These are phyloP conservation scores for Cladobotryum mycophilum DNA, from an alignment of 2,329 filamentous ascomycete genomes.

Conservation along the genomic window DNA sequence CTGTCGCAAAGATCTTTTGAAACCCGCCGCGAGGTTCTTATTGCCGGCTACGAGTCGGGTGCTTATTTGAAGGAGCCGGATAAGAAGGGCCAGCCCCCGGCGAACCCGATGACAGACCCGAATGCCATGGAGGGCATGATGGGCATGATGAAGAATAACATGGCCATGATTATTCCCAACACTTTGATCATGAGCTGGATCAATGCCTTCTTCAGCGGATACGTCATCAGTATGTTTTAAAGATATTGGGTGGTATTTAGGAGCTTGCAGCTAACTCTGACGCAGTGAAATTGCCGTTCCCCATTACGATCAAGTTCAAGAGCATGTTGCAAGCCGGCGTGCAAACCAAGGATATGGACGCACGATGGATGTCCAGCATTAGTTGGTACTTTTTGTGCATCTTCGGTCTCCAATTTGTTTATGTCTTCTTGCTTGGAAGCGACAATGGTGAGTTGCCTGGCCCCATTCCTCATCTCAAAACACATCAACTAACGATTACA, in stretches of 20 bases:
- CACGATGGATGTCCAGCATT: slow-evolving; percentile 96
- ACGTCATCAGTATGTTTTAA: slow-evolving; percentile 79
- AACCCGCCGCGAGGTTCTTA: slow-evolving; percentile 71
- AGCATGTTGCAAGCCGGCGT: slow-evolving; percentile 98
- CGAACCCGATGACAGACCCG: slow-evolving; percentile 93
- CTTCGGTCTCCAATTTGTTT: slow-evolving; percentile 93
- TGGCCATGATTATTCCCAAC: slow-evolving; percentile 99
- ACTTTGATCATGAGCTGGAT: slow-evolving; percentile 99
- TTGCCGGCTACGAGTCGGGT: slow-evolving; percentile 76
- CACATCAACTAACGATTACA: not conserved
- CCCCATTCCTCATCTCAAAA: not conserved
- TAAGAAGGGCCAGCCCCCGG: slow-evolving; percentile 74
- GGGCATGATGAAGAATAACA: slow-evolving; percentile 99
- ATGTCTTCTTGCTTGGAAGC: slow-evolving; percentile 91
- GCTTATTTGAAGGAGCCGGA: slow-evolving; percentile 87
- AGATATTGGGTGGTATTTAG: not conserved
- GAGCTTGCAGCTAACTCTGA: slow-evolving; percentile 15
- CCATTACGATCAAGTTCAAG: slow-evolving; percentile 97
- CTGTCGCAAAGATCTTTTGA: slow-evolving; percentile 75
- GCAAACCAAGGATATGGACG: slow-evolving; percentile 90
- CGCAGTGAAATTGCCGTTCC: slow-evolving; percentile 89
- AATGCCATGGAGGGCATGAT: slow-evolving; percentile 99
- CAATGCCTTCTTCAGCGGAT: slow-evolving; percentile 97
- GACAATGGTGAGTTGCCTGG: slow-evolving; percentile 72
- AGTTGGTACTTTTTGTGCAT: slow-evolving; percentile 99